Evolutionary conservation across 352 stramenopile genomes (phyloP).

Genomic region (Phytophthora litchii): DNA sequence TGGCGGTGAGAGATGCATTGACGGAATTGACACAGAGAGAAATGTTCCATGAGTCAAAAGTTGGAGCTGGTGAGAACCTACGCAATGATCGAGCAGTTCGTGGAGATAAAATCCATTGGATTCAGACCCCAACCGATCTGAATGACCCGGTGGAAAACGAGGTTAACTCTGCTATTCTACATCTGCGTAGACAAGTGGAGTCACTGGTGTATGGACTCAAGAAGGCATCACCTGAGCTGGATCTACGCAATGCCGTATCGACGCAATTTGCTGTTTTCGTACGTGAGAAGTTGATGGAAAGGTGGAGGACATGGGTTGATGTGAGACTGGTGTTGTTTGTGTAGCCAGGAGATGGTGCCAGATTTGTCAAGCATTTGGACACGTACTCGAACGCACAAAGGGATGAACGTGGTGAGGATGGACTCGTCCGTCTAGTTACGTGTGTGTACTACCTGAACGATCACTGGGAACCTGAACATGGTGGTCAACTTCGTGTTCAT

Average conservation of each 20-base stretch:
- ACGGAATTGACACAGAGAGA: constrained; percentile 29
- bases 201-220: constrained; percentile 60
- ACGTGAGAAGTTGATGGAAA: constrained; percentile 17
- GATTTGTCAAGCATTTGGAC: constrained; percentile 76
- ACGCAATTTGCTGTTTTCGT: constrained; percentile 83
- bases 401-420: constrained; percentile 23
- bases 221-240: constrained; percentile 50
- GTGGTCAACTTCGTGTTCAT: constrained; percentile 75
- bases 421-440: constrained; percentile 68
- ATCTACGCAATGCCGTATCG: constrained; percentile 71
- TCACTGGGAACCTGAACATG: constrained; percentile 61
- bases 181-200: constrained; percentile 58
- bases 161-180: constrained; percentile 42
- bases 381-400: constrained; percentile 55
- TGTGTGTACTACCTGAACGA: constrained; percentile 90
- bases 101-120: constrained; percentile 76
- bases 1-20: constrained; percentile 49
- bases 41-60: constrained; percentile 54
- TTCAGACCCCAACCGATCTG: constrained; percentile 49
- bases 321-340: constrained; percentile 1
- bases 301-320: background rate
- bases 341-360: constrained; percentile 66
- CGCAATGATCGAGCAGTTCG: constrained; percentile 51
- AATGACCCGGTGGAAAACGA: constrained; percentile 17
- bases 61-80: constrained; percentile 47